Evolutionary conservation across 1,284 basidiomycete genomes (phyloP).

Genomic region (Sanguinoderma infundibulare): DNA sequence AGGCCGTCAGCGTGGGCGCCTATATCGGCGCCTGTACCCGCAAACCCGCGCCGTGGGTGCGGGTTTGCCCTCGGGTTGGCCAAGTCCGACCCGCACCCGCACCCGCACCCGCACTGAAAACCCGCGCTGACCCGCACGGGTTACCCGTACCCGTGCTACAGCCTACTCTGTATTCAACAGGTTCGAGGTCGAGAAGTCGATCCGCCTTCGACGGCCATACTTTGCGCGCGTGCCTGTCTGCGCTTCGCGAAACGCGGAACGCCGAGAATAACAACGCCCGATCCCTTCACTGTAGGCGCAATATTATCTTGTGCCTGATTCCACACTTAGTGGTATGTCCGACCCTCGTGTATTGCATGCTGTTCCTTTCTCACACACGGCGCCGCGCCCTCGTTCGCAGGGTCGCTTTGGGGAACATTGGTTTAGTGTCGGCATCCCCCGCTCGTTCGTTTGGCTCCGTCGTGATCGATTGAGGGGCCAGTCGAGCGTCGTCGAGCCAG

Average conservation of each 20-base stretch:
- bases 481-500: not conserved
- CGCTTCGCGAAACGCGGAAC: not conserved
- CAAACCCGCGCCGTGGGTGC: too few species aligned
- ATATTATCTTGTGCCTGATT: not conserved
- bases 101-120: too few species aligned
- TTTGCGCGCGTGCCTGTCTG: not conserved
- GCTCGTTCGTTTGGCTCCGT: not conserved
- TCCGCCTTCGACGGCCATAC: not conserved
- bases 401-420: not conserved
- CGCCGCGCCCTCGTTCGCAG: not conserved
- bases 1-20: too few species aligned
- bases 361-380: not conserved
- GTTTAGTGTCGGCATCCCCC: not conserved
- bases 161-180: too few species aligned
- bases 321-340: not conserved
- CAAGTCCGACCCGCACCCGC: too few species aligned
- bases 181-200: not conserved
- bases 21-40: too few species aligned
- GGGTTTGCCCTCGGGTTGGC: too few species aligned
- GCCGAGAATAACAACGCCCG: not conserved
- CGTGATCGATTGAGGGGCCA: not conserved
- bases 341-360: not conserved
- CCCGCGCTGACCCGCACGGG: too few species aligned
- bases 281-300: not conserved
- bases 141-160: too few species aligned